A percentile compares a stretch with the other conserved stretches of the same genome.
phyloP scores from a whole-genome alignment of 2,329 filamentous ascomycete species.

The Talaromyces sp. region DNA sequence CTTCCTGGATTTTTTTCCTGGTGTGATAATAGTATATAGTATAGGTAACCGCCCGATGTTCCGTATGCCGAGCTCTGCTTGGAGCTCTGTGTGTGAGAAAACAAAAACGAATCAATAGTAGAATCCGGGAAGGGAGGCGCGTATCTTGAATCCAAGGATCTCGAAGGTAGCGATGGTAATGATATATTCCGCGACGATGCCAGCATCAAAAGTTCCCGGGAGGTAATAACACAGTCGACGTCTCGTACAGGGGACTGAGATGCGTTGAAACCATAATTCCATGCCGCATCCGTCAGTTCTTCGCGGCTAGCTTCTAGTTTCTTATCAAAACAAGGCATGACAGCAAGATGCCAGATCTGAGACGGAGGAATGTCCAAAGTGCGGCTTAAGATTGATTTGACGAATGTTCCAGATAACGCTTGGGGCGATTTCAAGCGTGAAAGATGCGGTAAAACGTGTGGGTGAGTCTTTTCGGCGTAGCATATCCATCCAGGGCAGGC shows the following conservation, averaged over 20 bases:
- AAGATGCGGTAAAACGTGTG: constrained; percentile 84
- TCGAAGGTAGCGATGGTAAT: constrained; percentile 67
- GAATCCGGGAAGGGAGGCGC: constrained; percentile 67
- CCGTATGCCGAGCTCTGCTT: constrained; percentile 58
- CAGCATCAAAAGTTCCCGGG: constrained; percentile 87
- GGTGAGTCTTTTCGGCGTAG: constrained; percentile 97
- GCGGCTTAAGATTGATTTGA: constrained; percentile 80
- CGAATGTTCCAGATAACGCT: constrained; percentile 79
- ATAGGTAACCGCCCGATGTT: constrained; percentile 82
- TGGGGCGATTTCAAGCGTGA: constrained; percentile 92
- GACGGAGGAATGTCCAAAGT: constrained; percentile 68
- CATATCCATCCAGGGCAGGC: constrained; percentile 98
- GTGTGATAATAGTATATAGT: constrained; percentile 75
- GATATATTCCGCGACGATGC: constrained; percentile 74
- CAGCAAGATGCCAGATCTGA: constrained; percentile 86
- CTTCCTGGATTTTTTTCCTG: constrained; percentile 69
- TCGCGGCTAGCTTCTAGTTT: constrained; percentile 93
- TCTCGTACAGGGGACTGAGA: constrained; percentile 61
- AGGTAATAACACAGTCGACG: constrained; percentile 97
- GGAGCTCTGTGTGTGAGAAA: constrained; percentile 49
- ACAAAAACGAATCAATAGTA: constrained; percentile 68
- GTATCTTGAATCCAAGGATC: constrained; percentile 47
- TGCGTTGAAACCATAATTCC: constrained; percentile 48
- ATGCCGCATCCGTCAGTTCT: constrained; percentile 79
- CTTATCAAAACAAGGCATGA: constrained; percentile 99